Conservation (phyloP, 306 rosid genomes). For the Fagus crenata region DNA sequence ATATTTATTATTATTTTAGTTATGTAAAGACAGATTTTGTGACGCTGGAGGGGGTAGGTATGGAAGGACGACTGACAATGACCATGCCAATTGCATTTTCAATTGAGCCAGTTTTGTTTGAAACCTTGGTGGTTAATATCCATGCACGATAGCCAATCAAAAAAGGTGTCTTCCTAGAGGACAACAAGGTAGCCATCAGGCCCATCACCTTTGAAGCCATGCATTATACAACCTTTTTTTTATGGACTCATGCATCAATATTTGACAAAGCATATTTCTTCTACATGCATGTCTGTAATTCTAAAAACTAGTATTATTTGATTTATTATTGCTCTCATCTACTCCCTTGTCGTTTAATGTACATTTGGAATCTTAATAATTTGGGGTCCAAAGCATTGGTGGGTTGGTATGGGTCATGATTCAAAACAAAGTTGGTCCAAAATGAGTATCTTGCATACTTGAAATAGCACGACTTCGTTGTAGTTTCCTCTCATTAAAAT, state of each 20-base stretch:
- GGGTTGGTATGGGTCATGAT: constrained; percentile 1
- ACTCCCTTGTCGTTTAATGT: constrained; percentile 1
- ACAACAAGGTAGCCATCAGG: background rate
- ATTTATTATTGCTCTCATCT: background rate
- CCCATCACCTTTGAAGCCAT: background rate
- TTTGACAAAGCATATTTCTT: too few species aligned
- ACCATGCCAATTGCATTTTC: constrained; percentile 9
- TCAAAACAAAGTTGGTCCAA: constrained; percentile 19
- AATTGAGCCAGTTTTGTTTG: constrained; percentile 2
- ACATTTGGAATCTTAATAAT: background rate
- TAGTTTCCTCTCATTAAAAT: background rate
- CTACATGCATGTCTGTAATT: background rate
- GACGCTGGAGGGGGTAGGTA: constrained; percentile 27
- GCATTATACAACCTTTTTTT: too few species aligned
- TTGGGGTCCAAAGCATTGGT: background rate
- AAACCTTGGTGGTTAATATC: constrained; percentile 1
- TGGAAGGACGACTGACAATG: constrained; percentile 26
- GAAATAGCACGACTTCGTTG: constrained; percentile 7
- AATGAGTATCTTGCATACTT: background rate
- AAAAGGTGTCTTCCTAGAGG: background rate
- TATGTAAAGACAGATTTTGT: constrained; percentile 9
- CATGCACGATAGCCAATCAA: background rate
- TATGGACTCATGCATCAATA: too few species aligned
- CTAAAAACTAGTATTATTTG: background rate
- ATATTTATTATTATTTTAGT: background rate